Percentiles rank a stretch among this genome's conserved stretches.
These are phyloP conservation scores for Postia placenta DNA, from an alignment of 768 basidiomycete species.

Conservation along the genomic window DNA sequence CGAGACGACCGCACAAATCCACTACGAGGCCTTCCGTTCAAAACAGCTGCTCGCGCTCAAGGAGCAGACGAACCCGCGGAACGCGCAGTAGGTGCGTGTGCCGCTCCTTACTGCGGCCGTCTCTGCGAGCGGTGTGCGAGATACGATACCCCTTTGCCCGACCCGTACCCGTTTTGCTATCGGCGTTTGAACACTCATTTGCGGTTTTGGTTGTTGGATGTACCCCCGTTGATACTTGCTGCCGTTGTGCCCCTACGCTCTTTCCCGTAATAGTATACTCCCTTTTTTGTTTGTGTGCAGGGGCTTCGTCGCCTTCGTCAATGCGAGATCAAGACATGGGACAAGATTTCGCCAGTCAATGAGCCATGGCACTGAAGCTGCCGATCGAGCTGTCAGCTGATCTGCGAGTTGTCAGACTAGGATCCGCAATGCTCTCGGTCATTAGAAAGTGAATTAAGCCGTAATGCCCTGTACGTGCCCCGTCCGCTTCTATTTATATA, in stretches of 20 bases:
- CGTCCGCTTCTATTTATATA: no score
- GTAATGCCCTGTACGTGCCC: no score
- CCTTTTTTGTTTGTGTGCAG: neutral
- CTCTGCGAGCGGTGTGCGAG: constrained; percentile 2
- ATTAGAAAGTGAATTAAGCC: no score
- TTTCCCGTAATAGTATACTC: constrained; percentile 15
- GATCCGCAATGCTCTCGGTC: no score
- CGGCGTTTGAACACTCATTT: constrained; percentile 8
- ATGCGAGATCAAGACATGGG: no score
- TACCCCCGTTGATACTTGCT: constrained; percentile 7
- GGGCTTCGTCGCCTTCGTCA: neutral
- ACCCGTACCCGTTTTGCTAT: constrained; percentile 3
- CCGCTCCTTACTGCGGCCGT: neutral
- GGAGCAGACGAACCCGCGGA: constrained; percentile 81
- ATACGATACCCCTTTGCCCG: constrained; percentile 11
- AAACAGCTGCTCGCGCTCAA: constrained; percentile 97
- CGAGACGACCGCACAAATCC: constrained; percentile 97
- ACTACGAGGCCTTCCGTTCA: constrained; percentile 99
- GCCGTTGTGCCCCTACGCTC: constrained; percentile 19
- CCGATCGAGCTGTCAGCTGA: no score
- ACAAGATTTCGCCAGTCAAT: no score
- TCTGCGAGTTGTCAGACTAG: no score
- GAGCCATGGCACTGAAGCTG: no score
- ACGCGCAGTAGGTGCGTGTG: constrained; percentile 19
- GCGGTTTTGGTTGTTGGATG: constrained; percentile 5